Evolutionary conservation across 345 rosid species (phyloP).

Genomic region (Eucalyptus leucophloia): DNA sequence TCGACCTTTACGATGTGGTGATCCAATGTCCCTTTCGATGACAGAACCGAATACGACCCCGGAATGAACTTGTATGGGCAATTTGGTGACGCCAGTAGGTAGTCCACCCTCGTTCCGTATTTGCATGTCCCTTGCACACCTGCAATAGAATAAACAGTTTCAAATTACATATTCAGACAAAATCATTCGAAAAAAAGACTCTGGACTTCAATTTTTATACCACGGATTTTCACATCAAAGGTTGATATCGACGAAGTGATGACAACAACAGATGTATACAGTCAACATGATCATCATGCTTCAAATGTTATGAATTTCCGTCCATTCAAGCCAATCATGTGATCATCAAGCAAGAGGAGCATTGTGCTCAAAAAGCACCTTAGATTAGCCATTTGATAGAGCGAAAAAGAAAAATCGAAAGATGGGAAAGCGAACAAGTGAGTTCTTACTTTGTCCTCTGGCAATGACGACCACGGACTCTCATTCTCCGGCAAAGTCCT

Average conservation of each 20-base stretch:
- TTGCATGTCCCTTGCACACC: conserved; percentile 97
- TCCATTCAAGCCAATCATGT: too few relatives aligned
- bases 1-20: conserved; percentile 95
- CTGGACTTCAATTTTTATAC: not conserved
- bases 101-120: conserved; percentile 88
- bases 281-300: too few relatives aligned
- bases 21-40: conserved; percentile 95
- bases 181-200: not conserved
- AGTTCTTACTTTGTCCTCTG: too few relatives aligned
- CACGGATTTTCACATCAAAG: not conserved
- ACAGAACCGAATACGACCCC: conserved; percentile 75
- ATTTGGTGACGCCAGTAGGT: conserved; percentile 64
- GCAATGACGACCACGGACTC: too few relatives aligned
- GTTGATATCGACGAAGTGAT: not conserved
- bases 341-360: too few relatives aligned
- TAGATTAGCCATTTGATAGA: too few relatives aligned
- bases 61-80: conserved; percentile 68
- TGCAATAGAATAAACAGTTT: not conserved
- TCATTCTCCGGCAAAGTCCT: conserved; percentile 87
- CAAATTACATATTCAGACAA: not conserved
- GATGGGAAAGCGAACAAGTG: too few relatives aligned
- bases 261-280: too few relatives aligned
- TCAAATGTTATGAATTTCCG: too few relatives aligned
- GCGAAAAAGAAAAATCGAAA: too few relatives aligned
- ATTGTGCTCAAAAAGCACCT: too few relatives aligned